Evolutionary conservation across 495 filamentous ascomycete species (phyloP).

Genomic region (Penicillium riverlandense): DNA sequence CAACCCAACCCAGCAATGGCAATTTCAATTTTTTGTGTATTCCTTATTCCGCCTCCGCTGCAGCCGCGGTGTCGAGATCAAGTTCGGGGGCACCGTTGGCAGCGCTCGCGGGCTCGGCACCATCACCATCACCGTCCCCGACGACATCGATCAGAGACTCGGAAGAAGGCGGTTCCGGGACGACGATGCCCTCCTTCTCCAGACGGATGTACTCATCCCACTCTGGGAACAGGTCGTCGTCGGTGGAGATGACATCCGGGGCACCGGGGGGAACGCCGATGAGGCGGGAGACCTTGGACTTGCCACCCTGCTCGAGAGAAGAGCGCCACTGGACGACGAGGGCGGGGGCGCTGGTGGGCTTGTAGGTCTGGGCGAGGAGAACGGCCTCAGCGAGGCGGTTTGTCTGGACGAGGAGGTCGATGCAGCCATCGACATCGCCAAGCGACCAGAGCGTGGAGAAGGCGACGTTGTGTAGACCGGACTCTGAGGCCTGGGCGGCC

Average conservation of each 20-base stretch:
- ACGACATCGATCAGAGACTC: conserved; percentile 45
- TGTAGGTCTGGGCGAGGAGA: conserved; percentile 90
- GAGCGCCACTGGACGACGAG: conserved; percentile 74
- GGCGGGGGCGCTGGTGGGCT: conserved; percentile 65
- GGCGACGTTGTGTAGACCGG: conserved; percentile 81
- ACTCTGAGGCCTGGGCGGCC: conserved; percentile 62
- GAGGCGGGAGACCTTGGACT: conserved; percentile 72
- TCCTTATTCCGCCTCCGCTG: conserved; percentile 18
- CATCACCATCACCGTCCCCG: conserved; percentile 30
- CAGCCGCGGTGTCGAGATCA: conserved; percentile 8
- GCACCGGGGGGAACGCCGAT: conserved; percentile 69
- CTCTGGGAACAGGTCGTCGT: conserved; percentile 89
- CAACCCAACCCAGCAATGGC: too few species aligned
- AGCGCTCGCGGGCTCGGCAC: conserved; percentile 20
- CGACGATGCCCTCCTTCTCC: conserved; percentile 57
- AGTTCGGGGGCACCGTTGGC: conserved; percentile 29
- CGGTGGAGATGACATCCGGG: conserved; percentile 49
- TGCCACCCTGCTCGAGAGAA: conserved; percentile 68
- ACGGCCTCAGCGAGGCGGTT: conserved; percentile 77
- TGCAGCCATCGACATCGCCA: conserved; percentile 73
- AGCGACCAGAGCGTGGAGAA: conserved; percentile 88
- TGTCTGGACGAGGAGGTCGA: conserved; percentile 72
- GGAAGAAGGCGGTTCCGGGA: conserved; percentile 32
- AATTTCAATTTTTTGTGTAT: conserved; percentile 1
- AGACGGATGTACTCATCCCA: conserved; percentile 85